Evolutionary conservation across 331 rosid species (phyloP).

Genomic region (Pyrus hybrid): DNA sequence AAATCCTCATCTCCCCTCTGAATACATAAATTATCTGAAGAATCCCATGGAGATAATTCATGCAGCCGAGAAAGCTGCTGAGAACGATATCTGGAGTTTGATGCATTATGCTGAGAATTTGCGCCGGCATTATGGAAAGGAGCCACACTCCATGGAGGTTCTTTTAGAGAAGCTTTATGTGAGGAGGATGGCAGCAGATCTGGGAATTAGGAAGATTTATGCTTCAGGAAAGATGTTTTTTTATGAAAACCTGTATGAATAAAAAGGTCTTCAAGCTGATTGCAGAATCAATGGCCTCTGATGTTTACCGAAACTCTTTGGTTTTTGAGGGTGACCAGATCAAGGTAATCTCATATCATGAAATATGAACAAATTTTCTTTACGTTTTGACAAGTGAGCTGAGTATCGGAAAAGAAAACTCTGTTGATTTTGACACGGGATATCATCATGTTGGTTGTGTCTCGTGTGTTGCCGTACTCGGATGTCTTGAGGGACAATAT

Average conservation of each 20-base stretch:
- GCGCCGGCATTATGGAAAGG: constrained; percentile 84
- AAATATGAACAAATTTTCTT: background rate
- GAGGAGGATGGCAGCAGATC: constrained; percentile 97
- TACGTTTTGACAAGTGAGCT: constrained; percentile 7
- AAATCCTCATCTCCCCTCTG: constrained; percentile 82
- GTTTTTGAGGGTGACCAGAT: constrained; percentile 61
- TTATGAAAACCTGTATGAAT: constrained; percentile 70
- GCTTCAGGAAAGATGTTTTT: constrained; percentile 59
- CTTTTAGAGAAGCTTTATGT: constrained; percentile 78
- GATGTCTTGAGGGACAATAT: too few species aligned
- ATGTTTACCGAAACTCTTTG: constrained; percentile 56
- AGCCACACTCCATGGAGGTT: constrained; percentile 82
- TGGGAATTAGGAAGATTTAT: constrained; percentile 65
- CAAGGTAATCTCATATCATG: constrained; percentile 42
- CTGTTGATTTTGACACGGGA: background rate
- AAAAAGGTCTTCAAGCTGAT: constrained; percentile 70
- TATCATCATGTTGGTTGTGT: background rate
- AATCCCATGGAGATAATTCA: constrained; percentile 81
- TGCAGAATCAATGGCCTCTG: constrained; percentile 67
- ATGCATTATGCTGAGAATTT: constrained; percentile 85
- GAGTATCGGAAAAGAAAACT: background rate
- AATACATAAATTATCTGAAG: constrained; percentile 80
- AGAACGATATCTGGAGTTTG: constrained; percentile 71
- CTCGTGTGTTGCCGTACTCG: background rate
- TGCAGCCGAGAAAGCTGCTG: constrained; percentile 84